These are phyloP conservation scores for Aureobasidium sp. DNA, from an alignment of 2,329 filamentous ascomycete species.

Conservation along the genomic window DNA sequence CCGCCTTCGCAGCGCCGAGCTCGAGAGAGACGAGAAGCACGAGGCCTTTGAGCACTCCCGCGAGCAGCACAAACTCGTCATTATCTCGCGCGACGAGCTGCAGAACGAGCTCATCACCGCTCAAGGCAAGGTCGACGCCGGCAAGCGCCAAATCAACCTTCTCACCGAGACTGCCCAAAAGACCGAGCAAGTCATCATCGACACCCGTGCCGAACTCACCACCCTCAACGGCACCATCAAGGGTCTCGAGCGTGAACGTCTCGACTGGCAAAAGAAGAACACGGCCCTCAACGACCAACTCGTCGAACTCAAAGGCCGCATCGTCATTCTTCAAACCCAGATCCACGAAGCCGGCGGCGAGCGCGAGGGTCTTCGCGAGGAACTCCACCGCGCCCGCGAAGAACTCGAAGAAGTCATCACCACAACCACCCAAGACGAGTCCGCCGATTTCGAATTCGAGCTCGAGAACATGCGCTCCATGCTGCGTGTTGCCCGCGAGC, in stretches of 20 bases:
- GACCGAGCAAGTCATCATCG: slow-evolving; percentile 22
- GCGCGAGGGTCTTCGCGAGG: slow-evolving; percentile 23
- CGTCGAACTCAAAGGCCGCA: slow-evolving; percentile 23
- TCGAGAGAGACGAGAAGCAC: slow-evolving; percentile 22
- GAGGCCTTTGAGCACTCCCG: slow-evolving; percentile 23
- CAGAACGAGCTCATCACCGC: slow-evolving; percentile 25
- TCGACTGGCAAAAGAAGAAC: slow-evolving; percentile 24
- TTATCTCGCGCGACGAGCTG: slow-evolving; percentile 25
- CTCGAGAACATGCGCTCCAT: slow-evolving; percentile 26
- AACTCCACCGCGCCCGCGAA: slow-evolving; percentile 23
- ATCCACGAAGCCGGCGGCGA: slow-evolving; percentile 21
- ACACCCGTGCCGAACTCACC: slow-evolving; percentile 22
- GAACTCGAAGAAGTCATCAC: slow-evolving; percentile 27
- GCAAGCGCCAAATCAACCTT: slow-evolving; percentile 21
- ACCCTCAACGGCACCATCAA: slow-evolving; percentile 24
- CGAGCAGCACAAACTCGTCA: slow-evolving; percentile 24
- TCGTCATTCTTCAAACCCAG: slow-evolving; percentile 24
- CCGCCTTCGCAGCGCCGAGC: slow-evolving; percentile 23
- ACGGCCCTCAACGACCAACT: slow-evolving; percentile 22
- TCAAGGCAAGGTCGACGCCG: slow-evolving; percentile 22
- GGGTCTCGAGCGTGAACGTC: slow-evolving; percentile 25
- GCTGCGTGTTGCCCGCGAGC: slow-evolving; percentile 26
- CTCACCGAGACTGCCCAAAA: slow-evolving; percentile 22
- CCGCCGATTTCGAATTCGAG: slow-evolving; percentile 25
- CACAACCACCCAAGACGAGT: slow-evolving; percentile 23